Conservation (phyloP, 2,329 filamentous ascomycete genomes). For the Periconia digitata region DNA sequence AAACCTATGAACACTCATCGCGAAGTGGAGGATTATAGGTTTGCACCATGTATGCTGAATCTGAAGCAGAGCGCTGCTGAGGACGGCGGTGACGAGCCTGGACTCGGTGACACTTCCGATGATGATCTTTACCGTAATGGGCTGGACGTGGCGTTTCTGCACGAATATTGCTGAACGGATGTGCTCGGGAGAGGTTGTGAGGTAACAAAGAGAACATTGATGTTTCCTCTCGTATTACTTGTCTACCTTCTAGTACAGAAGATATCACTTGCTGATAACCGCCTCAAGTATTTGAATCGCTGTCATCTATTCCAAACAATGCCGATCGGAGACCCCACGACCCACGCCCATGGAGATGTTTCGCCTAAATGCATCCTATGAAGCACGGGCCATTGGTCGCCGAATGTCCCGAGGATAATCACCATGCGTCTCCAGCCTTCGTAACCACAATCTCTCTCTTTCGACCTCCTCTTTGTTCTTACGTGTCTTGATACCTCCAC, state of each 20-base stretch:
- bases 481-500: background rate
- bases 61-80: background rate
- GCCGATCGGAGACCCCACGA: background rate
- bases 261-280: no score
- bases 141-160: background rate
- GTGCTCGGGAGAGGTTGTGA: no score
- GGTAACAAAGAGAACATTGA: background rate
- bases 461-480: background rate
- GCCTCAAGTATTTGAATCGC: no score
- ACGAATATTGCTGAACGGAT: background rate
- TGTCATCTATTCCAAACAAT: no score
- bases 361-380: background rate
- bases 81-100: background rate
- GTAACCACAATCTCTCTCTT: background rate
- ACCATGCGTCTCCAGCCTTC: background rate
- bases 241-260: no score
- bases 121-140: background rate
- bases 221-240: no score
- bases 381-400: background rate
- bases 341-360: background rate
- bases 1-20: background rate
- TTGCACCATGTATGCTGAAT: no score
- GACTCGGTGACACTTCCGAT: background rate
- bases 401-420: background rate
- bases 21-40: no score